phyloP scores from a whole-genome alignment of 164 flowering plant species.

The Euptelea pleiosperma region DNA sequence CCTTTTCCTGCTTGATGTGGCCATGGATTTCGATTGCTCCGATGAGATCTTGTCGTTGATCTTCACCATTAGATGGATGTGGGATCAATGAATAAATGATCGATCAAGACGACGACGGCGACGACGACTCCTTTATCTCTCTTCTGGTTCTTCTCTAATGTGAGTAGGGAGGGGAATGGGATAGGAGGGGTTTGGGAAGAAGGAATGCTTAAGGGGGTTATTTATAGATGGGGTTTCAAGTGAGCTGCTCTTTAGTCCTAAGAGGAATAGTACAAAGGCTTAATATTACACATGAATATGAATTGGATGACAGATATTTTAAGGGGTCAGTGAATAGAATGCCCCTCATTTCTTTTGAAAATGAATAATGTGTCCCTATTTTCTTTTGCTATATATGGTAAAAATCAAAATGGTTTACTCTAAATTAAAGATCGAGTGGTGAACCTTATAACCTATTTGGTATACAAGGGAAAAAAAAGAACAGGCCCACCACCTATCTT shows the following conservation, averaged over 20 bases:
- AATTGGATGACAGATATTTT: slow-evolving; percentile 37
- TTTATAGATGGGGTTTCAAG: slow-evolving; percentile 25
- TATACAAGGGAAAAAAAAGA: too few species aligned
- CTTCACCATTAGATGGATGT: slow-evolving; percentile 41
- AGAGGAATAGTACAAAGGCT: slow-evolving; percentile 12
- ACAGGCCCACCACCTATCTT: too few species aligned
- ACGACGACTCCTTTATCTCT: background rate
- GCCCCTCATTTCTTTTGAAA: slow-evolving; percentile 3
- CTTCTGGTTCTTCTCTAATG: slow-evolving; percentile 1
- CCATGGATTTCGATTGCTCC: slow-evolving; percentile 13
- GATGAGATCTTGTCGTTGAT: slow-evolving; percentile 34
- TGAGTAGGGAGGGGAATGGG: slow-evolving; percentile 11
- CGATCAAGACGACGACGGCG: too few species aligned
- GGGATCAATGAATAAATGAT: background rate
- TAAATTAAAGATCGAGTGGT: too few species aligned
- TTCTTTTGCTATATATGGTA: too few species aligned
- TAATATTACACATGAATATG: slow-evolving; percentile 15
- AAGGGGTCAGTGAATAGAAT: background rate
- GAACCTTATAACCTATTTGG: too few species aligned
- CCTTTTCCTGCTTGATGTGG: slow-evolving; percentile 36
- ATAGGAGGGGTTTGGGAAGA: slow-evolving; percentile 7
- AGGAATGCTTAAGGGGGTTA: slow-evolving; percentile 12
- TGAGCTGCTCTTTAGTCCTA: background rate
- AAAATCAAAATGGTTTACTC: too few species aligned
- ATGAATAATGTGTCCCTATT: slow-evolving; percentile 1